A percentile compares a stretch with the other conserved stretches of the same genome.
Conservation (phyloP, 805 yeast species). For the Candida berthetii region DNA sequence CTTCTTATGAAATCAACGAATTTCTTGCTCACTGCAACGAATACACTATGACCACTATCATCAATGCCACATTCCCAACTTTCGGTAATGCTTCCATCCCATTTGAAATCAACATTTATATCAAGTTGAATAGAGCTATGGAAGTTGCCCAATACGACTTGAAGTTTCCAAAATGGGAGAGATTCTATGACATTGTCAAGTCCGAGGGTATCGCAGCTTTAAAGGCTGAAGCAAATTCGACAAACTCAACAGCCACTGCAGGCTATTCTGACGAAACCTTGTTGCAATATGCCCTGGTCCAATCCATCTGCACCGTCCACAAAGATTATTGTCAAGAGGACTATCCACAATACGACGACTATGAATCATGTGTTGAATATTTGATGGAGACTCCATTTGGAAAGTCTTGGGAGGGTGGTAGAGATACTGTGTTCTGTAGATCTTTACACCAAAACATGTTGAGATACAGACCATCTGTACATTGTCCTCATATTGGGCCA, state of each 20-base stretch:
- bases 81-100: conserved; percentile 9
- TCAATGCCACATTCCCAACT: conserved; percentile 10
- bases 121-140: conserved; percentile 6
- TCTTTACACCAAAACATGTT: conserved; percentile 20
- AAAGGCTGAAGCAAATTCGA: conserved; percentile 2
- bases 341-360: conserved; percentile 10
- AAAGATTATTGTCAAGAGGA: conserved; percentile 12
- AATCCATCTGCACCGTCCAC: conserved; percentile 15
- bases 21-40: conserved; percentile 8
- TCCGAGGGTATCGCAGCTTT: conserved; percentile 4
- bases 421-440: conserved; percentile 18
- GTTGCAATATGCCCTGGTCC: conserved; percentile 5
- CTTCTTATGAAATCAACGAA: conserved; percentile 6
- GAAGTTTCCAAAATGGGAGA: conserved; percentile 12
- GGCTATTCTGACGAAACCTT: conserved; percentile 2
- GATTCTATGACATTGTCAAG: conserved; percentile 7
- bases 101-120: conserved; percentile 10
- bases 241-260: neutral
- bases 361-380: conserved; percentile 9
- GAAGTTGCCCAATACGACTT: conserved; percentile 14
- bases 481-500: conserved; percentile 20
- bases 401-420: conserved; percentile 18
- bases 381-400: conserved; percentile 11
- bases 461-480: conserved; percentile 15
- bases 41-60: conserved; percentile 7